Evolutionary conservation across 305 asterid species (phyloP), one percentile per base, ranked within the genome.

Genomic region (Fraxinus nigra): DNA sequence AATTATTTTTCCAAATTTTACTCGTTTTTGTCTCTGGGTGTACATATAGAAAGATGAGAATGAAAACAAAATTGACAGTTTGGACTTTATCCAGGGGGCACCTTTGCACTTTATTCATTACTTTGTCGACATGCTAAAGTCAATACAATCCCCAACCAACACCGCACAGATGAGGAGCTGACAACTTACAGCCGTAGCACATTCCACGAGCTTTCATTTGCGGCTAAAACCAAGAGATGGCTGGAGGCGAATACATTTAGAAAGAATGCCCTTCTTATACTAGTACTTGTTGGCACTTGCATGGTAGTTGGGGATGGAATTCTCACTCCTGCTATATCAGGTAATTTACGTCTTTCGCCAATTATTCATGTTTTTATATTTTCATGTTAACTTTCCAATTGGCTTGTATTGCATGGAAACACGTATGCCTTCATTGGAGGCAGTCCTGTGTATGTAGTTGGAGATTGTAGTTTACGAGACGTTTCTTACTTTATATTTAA

Each of bases 281-380:
- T 96, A 32, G 99, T 96, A 61, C 95, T 96, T 76, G 88, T 89
- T 9, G 98, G 98, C 11, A 94, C 99, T 9, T 96, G 98, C 91
- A 96, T 90, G 97, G 95, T 96, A 65, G 90, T 96, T 82, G 99
- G 99, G 16, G 99, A 96, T 88, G 99, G 99, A 78, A 96, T 96
- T 89, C 98, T 94, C 84, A 96, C 99, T 81, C 99, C 99, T 59
- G 99, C 98, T 77, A 94, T 96, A 81, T 96, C 99, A 38, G 98
- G 99, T 94, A 88, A 85, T 26, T 86, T 18, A 22, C 28, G 20
- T 84, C 61, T 63, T 69, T 34, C 46, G 43, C 54, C 10, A 28
- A 22, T 1, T 28, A 76, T 32, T 70, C 78, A 54, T 72, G 63
- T 3, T 11, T 75, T 51, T 34, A 56, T 2, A 40, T 38, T 43